phyloP scores from a whole-genome alignment of 495 filamentous ascomycete genomes.

The Astrocystis sublimbata region DNA sequence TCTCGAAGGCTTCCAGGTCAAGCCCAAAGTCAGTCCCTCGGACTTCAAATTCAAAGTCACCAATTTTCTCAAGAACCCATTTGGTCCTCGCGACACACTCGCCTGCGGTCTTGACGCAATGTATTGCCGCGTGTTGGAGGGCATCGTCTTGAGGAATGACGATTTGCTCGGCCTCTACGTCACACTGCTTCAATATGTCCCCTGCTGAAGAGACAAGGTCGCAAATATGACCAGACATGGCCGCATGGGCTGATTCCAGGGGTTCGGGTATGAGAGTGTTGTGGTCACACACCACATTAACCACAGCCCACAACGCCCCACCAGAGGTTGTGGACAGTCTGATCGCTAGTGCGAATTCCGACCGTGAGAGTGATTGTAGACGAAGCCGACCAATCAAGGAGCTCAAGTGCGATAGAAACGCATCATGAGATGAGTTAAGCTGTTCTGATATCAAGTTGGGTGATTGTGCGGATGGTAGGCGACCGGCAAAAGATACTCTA shows the following conservation, averaged over 20 bases:
- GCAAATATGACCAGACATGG: conserved; percentile 77
- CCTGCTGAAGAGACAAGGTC: conserved; percentile 77
- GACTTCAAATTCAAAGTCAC: conserved; percentile 85
- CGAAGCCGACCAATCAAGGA: conserved; percentile 90
- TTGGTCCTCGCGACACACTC: conserved; percentile 87
- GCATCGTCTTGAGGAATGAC: conserved; percentile 83
- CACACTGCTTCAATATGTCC: conserved; percentile 67
- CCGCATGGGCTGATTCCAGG: conserved; percentile 68
- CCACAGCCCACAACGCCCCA: conserved; percentile 69
- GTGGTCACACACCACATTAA: conserved; percentile 82
- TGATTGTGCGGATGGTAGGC: conserved; percentile 41
- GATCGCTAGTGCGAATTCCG: conserved; percentile 68
- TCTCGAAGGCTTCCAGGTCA: conserved; percentile 47
- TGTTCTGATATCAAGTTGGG: conserved; percentile 60
- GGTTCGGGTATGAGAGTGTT: conserved; percentile 63
- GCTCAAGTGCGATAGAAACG: conserved; percentile 82
- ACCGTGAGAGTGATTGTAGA: conserved; percentile 82
- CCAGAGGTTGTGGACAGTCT: conserved; percentile 82
- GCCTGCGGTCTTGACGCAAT: conserved; percentile 85
- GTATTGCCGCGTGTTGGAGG: conserved; percentile 71
- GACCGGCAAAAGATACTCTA: conserved; percentile 52
- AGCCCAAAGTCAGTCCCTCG: conserved; percentile 47
- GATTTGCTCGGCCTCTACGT: conserved; percentile 66
- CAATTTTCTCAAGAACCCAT: conserved; percentile 82
- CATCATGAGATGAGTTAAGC: conserved; percentile 76